phyloP scores from a whole-genome alignment of 2,329 filamentous ascomycete species.

The Verticillium albo-atrum region DNA sequence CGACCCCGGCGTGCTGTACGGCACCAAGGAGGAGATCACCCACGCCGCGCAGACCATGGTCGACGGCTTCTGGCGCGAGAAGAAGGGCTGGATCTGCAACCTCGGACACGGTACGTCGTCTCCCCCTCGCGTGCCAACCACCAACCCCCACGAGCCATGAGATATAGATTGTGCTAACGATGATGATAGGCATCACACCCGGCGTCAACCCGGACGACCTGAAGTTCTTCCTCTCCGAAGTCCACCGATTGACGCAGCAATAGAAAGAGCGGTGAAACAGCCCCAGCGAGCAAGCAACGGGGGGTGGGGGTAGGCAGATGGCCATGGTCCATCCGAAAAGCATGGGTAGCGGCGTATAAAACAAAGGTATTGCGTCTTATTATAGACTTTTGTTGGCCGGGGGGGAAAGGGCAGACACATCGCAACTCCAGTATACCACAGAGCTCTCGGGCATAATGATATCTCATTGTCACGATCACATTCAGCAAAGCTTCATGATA shows the following conservation, averaged over 20 bases:
- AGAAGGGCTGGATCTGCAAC: conserved; percentile 95
- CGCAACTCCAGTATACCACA: not conserved
- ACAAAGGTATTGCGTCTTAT: not conserved
- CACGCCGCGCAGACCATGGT: conserved; percentile 82
- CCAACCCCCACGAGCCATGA: no score
- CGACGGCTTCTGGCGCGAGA: conserved; percentile 75
- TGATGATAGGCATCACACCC: conserved; percentile 75
- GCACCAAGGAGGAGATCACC: conserved; percentile 75
- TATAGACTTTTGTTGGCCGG: not conserved
- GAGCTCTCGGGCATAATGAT: not conserved
- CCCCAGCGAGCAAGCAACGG: not conserved
- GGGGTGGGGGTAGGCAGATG: no score
- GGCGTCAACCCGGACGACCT: conserved; percentile 91
- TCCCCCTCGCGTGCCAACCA: no score
- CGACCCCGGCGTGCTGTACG: conserved; percentile 90
- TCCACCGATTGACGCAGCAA: conserved; percentile 64
- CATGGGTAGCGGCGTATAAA: not conserved
- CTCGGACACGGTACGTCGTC: conserved; percentile 76
- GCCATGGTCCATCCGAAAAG: not conserved
- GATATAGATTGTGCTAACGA: not conserved
- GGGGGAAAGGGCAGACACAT: not conserved
- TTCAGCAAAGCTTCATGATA: not conserved
- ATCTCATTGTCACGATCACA: not conserved
- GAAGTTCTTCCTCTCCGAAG: conserved; percentile 89
- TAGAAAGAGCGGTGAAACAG: conserved; percentile 10